A percentile compares a stretch with the other conserved stretches of the same genome.
Conservation (phyloP, 2,329 filamentous ascomycete species). For the Pseudopyricularia cyperi region DNA sequence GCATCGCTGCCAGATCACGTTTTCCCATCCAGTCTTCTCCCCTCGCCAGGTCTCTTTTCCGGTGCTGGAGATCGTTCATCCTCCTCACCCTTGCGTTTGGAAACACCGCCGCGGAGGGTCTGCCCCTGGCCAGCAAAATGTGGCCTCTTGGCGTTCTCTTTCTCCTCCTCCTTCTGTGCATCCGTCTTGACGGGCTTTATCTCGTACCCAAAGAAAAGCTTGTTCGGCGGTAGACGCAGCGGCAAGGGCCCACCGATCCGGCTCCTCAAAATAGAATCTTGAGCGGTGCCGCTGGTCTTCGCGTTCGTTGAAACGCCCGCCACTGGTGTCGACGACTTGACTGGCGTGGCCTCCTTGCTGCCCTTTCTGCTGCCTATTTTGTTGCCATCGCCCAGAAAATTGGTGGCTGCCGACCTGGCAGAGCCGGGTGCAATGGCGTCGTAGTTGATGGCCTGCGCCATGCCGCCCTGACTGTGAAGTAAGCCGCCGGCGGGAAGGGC, state of each 20-base stretch:
- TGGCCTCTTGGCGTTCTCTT: constrained; percentile 52
- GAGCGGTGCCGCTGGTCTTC: neutral
- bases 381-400: constrained; percentile 72
- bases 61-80: constrained; percentile 32
- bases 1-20: constrained; percentile 5
- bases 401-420: constrained; percentile 53
- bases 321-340: constrained; percentile 58
- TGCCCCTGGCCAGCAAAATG: constrained; percentile 78
- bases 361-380: constrained; percentile 73
- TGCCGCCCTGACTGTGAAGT: constrained; percentile 75
- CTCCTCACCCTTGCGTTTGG: constrained; percentile 55
- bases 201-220: constrained; percentile 94
- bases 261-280: constrained; percentile 19
- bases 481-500: constrained; percentile 58
- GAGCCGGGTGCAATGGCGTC: constrained; percentile 72
- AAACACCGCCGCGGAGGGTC: constrained; percentile 52
- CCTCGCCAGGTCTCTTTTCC: constrained; percentile 33
- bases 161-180: constrained; percentile 54
- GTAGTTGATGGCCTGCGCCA: constrained; percentile 98
- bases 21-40: constrained; percentile 30
- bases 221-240: constrained; percentile 70
- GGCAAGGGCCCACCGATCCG: constrained; percentile 72
- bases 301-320: constrained; percentile 36
- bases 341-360: constrained; percentile 57
- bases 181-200: constrained; percentile 77